Evolutionary conservation across 2,329 filamentous ascomycete species (phyloP), one percentile per base, ranked within the genome.

Genomic region (Beauveria asiatica): DNA sequence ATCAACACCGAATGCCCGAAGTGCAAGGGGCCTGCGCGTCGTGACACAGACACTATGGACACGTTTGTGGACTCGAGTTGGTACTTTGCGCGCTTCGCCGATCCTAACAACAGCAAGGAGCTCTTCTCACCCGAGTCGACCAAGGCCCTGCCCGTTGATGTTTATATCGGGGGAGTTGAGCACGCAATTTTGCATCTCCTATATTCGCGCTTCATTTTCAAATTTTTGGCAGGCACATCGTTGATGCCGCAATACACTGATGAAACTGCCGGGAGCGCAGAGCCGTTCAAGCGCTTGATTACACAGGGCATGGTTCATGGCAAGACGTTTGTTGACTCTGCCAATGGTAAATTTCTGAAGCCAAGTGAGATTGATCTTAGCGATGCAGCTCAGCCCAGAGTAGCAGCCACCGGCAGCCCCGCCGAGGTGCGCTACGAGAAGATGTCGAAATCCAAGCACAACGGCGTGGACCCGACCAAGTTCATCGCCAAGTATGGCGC

Each of bases 41-140:
- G 92, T 64, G 92, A 96, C 65, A 96, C 92, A 0, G 92, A 96
- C 70, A 96, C 92, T 3, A 96, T 96, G 92, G 92, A 96, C 72
- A 96, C 92, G 0, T 96, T 96, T 74, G 92, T 96, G 62, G 92
- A 96, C 74, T 96, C 91, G 1, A 95, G 91, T 58, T 96, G 92
- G 92, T 96, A 96, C 72, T 96, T 87, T 68, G 84, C 92, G 74
- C 83, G 90, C 13, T 96, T 91, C 67, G 74, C 86, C 30, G 90
- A 95, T 67, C 78, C 88, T 1, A 77, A 84, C 19, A 92, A 94
- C 65, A 65, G 77, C 16, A 68, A 80, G 2, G 70, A 76, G 16
- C 85, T 84, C 0, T 85, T 95, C 64, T 84, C 83, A 1, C 74
- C 84, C n/a, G 74, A 78, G 19, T 79, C 79, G 11, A 83, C 83